Percentiles rank a stretch among this genome's conserved stretches.
These are phyloP conservation scores for Colletotrichum filicis DNA, from an alignment of 2,329 filamentous ascomycete species.

Conservation along the genomic window DNA sequence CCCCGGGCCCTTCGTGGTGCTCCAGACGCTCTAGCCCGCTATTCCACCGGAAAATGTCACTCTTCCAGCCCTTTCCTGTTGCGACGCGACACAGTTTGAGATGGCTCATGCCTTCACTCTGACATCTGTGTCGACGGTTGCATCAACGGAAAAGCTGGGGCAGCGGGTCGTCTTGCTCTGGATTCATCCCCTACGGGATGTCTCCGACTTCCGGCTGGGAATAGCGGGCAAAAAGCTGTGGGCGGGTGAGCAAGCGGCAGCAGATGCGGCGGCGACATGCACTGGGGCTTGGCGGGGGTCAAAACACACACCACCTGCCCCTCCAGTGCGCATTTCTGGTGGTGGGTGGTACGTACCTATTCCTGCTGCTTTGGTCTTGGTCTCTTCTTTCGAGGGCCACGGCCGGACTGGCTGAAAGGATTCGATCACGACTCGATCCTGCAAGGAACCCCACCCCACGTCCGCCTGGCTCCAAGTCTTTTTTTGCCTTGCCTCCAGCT, in stretches of 20 bases:
- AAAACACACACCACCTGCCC: slow-evolving; percentile 27
- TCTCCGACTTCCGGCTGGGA: slow-evolving; percentile 18
- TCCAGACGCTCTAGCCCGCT: background rate
- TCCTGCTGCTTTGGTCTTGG: background rate
- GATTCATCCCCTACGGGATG: slow-evolving; percentile 7
- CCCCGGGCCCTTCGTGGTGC: slow-evolving; percentile 1
- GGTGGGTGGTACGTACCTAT: slow-evolving; percentile 24
- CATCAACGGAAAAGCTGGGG: slow-evolving; percentile 11
- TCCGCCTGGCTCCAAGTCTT: slow-evolving; percentile 2
- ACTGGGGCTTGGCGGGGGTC: slow-evolving; percentile 32
- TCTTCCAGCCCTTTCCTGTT: background rate
- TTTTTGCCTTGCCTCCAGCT: slow-evolving; percentile 8
- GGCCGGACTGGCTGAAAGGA: slow-evolving; percentile 15
- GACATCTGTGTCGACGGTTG: slow-evolving; percentile 1
- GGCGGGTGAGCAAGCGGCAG: slow-evolving; percentile 9
- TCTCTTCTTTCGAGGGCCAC: background rate
- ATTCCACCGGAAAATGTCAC: background rate
- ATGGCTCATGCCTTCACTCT: slow-evolving; percentile 8
- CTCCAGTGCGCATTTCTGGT: slow-evolving; percentile 22
- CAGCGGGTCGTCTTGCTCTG: slow-evolving; percentile 5
- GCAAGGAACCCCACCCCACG: slow-evolving; percentile 25
- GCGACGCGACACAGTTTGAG: background rate
- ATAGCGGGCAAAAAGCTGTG: slow-evolving; percentile 5
- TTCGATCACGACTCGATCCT: slow-evolving; percentile 25
- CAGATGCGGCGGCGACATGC: slow-evolving; percentile 16